Evolutionary conservation across 768 basidiomycete genomes (phyloP).

Genomic region (Paxillus ammoniavirescens): DNA sequence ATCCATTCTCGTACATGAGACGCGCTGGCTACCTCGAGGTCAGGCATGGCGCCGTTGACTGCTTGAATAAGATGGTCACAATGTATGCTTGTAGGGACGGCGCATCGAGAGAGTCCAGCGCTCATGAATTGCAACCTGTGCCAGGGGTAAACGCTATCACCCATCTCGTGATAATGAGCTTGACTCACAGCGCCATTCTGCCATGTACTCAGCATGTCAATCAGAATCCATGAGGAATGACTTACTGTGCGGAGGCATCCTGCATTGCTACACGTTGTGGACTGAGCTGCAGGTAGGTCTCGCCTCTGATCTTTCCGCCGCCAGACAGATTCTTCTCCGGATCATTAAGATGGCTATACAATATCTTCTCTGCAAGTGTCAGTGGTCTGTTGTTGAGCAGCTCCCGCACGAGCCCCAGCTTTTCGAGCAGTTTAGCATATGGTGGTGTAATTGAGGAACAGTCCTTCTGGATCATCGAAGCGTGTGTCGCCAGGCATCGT

Average conservation of each 20-base stretch:
- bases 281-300: slow-evolving; percentile 84
- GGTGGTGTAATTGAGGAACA: slow-evolving; percentile 82
- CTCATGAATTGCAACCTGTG: slow-evolving; percentile 95
- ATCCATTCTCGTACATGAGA: background rate
- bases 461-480: slow-evolving; percentile 48
- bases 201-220: slow-evolving; percentile 9
- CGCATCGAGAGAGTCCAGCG: slow-evolving; percentile 78
- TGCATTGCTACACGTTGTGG: slow-evolving; percentile 98
- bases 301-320: slow-evolving; percentile 73
- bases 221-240: slow-evolving; percentile 11
- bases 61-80: slow-evolving; percentile 99
- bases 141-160: slow-evolving; percentile 1
- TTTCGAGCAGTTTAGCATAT: slow-evolving; percentile 67
- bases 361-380: slow-evolving; percentile 95
- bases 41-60: slow-evolving; percentile 79
- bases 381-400: slow-evolving; percentile 74
- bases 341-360: slow-evolving; percentile 88
- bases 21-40: slow-evolving; percentile 62
- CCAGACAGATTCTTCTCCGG: slow-evolving; percentile 68
- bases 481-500: slow-evolving; percentile 39
- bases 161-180: background rate
- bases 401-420: slow-evolving; percentile 65
- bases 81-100: slow-evolving; percentile 91
- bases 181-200: slow-evolving; percentile 79
- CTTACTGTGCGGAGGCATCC: slow-evolving; percentile 88